Base-by-base conservation (phyloP, 352 stramenopile genomes). In the Globisporangium canariense region DNA sequence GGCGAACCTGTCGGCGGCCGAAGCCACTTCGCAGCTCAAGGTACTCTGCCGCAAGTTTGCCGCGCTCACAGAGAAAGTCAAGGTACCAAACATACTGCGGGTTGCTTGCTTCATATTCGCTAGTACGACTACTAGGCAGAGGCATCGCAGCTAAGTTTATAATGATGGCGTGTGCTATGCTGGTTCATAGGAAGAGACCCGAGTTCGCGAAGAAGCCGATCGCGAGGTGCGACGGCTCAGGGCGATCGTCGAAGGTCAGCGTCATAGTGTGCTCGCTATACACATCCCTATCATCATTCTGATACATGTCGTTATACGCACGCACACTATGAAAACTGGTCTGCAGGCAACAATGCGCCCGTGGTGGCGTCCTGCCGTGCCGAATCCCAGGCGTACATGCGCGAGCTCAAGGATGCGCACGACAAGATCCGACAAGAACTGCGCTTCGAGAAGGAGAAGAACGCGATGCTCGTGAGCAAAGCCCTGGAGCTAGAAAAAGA, bases 21-120 rank as follows among this genome's bases (percentile, higher is more conserved):
- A 93, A 63, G 86, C 84, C 9, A 93, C 82, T 3, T 75, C 84
- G 16, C 86, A 95, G 34, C 67, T 95, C 40, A 87, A 88, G 49
- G 81, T 93, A 32, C 65, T 95, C 4, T 95, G 86, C 45, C 81
- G 85, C 34, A 95, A 95, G 63, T 95, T 95, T 61, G 86, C 86
- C 2, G 78, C 83, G 5, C 74, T 93, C 18, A 88, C 78, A 0
- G 82, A 95, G 22, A 95, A 92, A 86, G 84, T 95, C 54, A 93
- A 94, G 73, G 83, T 90, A 58, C 1, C 25, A 28, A 28, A 55
- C 41, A 38, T 3, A 32, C 43, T 22, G 40, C 40, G 40, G 25
- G 25, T 28, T 28, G 25, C 25, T 28, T 28, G 25, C 25, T 28
- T 28, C 25, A 28, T 28, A 28, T 2, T 28, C 2, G 25, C 25